Conservation (phyloP, 2,329 filamentous ascomycete genomes). For the Paramyrothecium sp. region DNA sequence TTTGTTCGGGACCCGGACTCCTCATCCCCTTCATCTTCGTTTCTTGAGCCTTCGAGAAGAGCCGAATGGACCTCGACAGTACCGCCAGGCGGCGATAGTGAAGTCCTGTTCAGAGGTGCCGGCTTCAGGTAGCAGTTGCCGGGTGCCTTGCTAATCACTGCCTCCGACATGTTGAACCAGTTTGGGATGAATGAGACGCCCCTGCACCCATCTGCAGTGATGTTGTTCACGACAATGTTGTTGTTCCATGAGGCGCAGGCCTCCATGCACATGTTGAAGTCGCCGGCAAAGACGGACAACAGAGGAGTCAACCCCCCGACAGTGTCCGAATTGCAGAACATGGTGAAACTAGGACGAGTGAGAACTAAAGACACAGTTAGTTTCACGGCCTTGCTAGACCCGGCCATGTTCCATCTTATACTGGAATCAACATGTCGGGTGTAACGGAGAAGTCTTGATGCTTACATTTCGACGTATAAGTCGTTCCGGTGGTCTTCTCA, state of each 20-base stretch:
- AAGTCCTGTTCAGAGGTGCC: background rate
- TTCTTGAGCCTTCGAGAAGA: background rate
- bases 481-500: background rate
- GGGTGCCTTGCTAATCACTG: background rate
- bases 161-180: background rate
- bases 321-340: background rate
- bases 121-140: constrained; percentile 5
- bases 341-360: background rate
- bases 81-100: background rate
- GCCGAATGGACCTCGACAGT: constrained; percentile 1
- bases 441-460: background rate
- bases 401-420: background rate
- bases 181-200: background rate
- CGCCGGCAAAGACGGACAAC: background rate
- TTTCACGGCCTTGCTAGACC: background rate
- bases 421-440: too few species aligned
- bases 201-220: background rate
- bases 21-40: background rate
- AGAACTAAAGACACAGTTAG: background rate
- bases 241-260: background rate
- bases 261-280: background rate
- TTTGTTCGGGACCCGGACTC: too few species aligned
- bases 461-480: background rate
- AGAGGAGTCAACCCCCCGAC: background rate
- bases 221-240: background rate